Evolutionary conservation across 768 basidiomycete genomes (phyloP), one percentile per base, ranked within the genome.

Genomic region (Kwoniella pini): DNA sequence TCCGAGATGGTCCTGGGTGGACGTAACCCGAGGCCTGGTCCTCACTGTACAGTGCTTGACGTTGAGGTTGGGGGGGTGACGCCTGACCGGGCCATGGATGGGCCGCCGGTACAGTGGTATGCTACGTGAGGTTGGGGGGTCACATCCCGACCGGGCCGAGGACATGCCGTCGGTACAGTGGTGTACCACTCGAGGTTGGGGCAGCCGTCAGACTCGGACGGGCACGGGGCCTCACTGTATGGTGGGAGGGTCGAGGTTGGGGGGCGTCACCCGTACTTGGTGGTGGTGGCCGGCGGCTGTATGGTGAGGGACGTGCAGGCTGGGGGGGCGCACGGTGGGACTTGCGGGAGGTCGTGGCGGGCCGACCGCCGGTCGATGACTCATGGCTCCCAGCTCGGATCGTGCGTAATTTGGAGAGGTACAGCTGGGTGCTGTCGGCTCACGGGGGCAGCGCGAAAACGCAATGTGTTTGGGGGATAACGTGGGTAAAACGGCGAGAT

Each of bases 381-480:
- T n/a, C 38, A 39, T 19, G 51, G 33, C 51, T 21, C 51, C 51
- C 49, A 26, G 33, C 6, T 38, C 36, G 13, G 19, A 22, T 17
- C 51, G 51, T 38, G 33, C 51, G 51, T 15, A 22, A 22, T 53
- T 28, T 12, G 13, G n/a, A 38, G 51, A 22, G 13, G 33, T 53
- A 53, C 51, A 22, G 24, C 19, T 10, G 22, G 22, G 33, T 24
- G 33, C n/a, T 15, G 21, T 22, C n/a, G 10, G 31, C 21, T 39
- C 33, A 11, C 19, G 12, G 6, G 12, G 24, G 31, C 33, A 19
- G 19, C 26, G 51, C n/a, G 26, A 30, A 26, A 53, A 53, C 28
- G 26, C 51, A 53, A 19, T 24, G 51, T 24, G 51, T 17, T 39
- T 39, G 22, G 33, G 22, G 19, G 27, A 38, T 38, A 38, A 39